Base-by-base conservation (phyloP, 306 rosid species). In the Pachyrhizus erosus region DNA sequence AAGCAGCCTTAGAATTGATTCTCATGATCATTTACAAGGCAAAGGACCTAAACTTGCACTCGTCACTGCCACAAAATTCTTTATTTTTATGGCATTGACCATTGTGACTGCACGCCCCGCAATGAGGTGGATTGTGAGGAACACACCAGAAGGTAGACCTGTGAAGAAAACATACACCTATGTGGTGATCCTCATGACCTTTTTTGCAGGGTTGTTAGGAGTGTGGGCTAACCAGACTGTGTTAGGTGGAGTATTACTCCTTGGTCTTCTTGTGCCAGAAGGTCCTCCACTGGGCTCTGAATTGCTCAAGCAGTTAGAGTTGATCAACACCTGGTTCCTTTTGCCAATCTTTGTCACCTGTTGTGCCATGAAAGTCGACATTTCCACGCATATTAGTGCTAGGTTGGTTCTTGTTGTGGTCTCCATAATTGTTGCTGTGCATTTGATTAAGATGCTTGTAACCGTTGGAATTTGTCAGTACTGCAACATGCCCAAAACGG, bases 201-300 rank as follows among this genome's bases (percentile, higher is more conserved):
- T 90, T 4, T 2, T 0, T 0, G 23, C 18, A 0, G 84, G 79
- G n/a, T n/a, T 33, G 0, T 20, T 84, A 0, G 88, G 86, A 33
- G 0, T 8, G 0, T 9, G 5, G 0, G 3, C 33, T 15, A 34
- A 73, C 31, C 91, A 81, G 15, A 21, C 75, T 7, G 61, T 84
- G 37, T 10, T 81, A 26, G 77, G 70, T 11, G 94, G 97, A 1
- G 46, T 91, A 0, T 7, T 70, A 1, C 1, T 92, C 1, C 12
- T 87, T 6, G 97, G 97, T 11, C 74, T 92, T 80, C 76, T 75
- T 4, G 86, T 90, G 7, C 94, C 94, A 0, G 90, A 84, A 46
- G 97, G 97, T 83, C 90, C 88, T 20, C 92, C 92, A 0, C 10
- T 89, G 24, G 97, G 92, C 18, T 80, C 90, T 3, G 88, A 90